Base-by-base conservation (phyloP, 202 grass and related monocot species). In the Setaria viridis region DNA sequence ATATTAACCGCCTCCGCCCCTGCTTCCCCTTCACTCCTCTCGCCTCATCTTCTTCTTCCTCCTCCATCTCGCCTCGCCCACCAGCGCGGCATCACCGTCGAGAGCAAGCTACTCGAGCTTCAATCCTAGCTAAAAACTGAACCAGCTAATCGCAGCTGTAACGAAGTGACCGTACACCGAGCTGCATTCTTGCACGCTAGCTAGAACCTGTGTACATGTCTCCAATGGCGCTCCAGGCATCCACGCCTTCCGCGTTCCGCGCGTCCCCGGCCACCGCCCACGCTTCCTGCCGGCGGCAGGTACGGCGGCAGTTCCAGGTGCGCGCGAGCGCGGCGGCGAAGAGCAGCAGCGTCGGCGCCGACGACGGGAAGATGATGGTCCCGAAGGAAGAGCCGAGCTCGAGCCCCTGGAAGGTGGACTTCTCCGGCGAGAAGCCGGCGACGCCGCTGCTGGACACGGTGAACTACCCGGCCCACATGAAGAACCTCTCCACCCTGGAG, bases 391-490 rank as follows among this genome's bases (percentile, higher is more conserved):
- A 17, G 30, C 6, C 60, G 60, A 63, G 25, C 25, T 6, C 57
- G 9, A 10, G 79, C 4, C 17, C 86, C 2, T 85, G 93, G 87
- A 94, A 88, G 87, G 79, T 94, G 17, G 85, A 93, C 1, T 99
- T 87, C 86, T 79, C 97, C 54, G 65, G 85, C 39, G 97, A 94
- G 71, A 99, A 99, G 71, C 93, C 91, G 0, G 17, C 82, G 43
- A 99, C 97, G 10, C 96, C 96, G 32, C 84, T 99, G 16, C 85
- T 99, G 0, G 96, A 99, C 43, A 94, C 91, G 1, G 74, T 99
- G 5, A 93, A 96, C 64, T 96, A 92, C 37, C 97, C 97, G 7
- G 14, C 88, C 67, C 91, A 99, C 88, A 99, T 99, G 97, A 99
- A 95, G 84, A 99, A 94, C 69, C 84, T 95, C 11, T 93, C 97